Evolutionary conservation across 2,329 filamentous ascomycete species (phyloP).

Genomic region (Cylindrodendrum hubeiense): DNA sequence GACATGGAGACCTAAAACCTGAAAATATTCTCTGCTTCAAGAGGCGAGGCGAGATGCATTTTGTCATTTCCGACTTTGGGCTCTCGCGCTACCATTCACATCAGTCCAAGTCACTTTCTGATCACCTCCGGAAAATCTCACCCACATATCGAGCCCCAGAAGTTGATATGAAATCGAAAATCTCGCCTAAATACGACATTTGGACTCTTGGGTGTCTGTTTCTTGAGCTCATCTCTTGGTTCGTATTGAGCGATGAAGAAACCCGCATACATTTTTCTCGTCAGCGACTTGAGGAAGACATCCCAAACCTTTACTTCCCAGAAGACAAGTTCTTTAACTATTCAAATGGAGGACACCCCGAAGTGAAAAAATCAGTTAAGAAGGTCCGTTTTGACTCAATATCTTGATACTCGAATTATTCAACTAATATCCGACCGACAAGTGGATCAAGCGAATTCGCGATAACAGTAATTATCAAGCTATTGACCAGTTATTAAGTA

Average conservation of each 20-base stretch:
- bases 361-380: background rate
- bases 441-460: too few species aligned
- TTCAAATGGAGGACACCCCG: background rate
- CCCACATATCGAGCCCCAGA: constrained; percentile 18
- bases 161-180: background rate
- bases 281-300: background rate
- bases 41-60: background rate
- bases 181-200: constrained; percentile 18
- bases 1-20: constrained; percentile 2
- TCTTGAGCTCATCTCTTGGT: constrained; percentile 20
- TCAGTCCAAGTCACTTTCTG: background rate
- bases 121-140: background rate
- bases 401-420: too few species aligned
- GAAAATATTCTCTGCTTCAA: background rate
- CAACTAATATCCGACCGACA: too few species aligned
- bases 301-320: background rate
- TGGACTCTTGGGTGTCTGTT: constrained; percentile 21
- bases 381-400: too few species aligned
- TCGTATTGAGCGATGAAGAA: constrained; percentile 1
- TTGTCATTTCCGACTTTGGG: constrained; percentile 24
- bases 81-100: constrained; percentile 10
- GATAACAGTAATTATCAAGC: too few species aligned
- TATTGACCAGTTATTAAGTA: too few species aligned
- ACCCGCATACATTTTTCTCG: background rate
- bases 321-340: constrained; percentile 13